phyloP scores from a whole-genome alignment of 305 asterid genomes.

The Fraxinus platypoda region DNA sequence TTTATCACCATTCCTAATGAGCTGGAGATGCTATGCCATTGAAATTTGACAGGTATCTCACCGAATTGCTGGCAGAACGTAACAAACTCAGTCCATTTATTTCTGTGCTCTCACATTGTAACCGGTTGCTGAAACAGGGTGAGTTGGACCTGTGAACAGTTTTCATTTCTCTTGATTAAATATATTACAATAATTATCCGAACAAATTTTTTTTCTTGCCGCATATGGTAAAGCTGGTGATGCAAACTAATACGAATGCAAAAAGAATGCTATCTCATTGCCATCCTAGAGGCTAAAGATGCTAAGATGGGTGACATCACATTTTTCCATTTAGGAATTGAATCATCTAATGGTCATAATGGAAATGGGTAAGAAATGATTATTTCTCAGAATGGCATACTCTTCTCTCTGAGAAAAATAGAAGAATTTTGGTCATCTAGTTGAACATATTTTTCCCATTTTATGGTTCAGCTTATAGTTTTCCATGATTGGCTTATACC shows the following conservation, averaged over 20 bases:
- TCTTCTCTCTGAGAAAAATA: background rate
- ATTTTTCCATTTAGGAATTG: background rate
- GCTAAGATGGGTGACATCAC: background rate
- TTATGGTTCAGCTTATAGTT: background rate
- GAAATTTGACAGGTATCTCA: constrained; percentile 59
- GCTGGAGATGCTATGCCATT: constrained; percentile 8
- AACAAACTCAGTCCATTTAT: constrained; percentile 79
- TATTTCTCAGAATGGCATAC: background rate
- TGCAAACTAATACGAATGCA: background rate
- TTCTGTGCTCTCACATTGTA: constrained; percentile 80
- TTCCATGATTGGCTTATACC: background rate
- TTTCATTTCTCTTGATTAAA: background rate
- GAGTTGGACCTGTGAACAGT: constrained; percentile 31
- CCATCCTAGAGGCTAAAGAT: background rate
- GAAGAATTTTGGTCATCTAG: background rate
- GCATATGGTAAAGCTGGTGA: background rate
- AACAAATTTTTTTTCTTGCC: background rate
- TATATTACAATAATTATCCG: background rate
- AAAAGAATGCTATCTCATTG: background rate
- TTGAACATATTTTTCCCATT: background rate
- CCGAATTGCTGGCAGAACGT: constrained; percentile 83
- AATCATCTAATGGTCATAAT: background rate
- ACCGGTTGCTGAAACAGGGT: constrained; percentile 92
- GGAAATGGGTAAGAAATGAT: background rate
- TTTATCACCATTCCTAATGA: constrained; percentile 4